Evolutionary conservation across 371 early-diverging fungal species (phyloP).

Genomic region (Syncephalastrum sp.): DNA sequence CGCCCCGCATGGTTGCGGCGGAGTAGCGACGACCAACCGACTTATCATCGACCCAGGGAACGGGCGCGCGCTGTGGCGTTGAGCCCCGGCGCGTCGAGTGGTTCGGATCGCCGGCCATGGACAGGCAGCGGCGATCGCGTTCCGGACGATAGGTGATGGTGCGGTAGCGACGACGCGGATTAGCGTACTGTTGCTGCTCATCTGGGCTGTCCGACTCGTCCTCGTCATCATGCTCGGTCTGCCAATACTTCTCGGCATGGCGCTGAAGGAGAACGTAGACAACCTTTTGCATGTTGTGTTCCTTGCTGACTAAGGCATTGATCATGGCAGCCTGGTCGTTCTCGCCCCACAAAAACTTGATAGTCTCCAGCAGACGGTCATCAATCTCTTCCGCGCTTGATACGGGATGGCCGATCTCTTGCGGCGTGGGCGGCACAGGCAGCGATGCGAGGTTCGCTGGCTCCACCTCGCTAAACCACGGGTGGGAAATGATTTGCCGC

Average conservation of each 20-base stretch:
- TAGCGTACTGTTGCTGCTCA: slow-evolving; percentile 16
- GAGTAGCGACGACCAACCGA: slow-evolving; percentile 16
- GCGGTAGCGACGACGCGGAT: slow-evolving; percentile 29
- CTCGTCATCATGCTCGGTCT: slow-evolving; percentile 44
- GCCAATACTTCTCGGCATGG: slow-evolving; percentile 50
- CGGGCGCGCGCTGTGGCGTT: slow-evolving; percentile 1
- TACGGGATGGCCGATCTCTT: slow-evolving; percentile 32
- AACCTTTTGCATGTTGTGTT: slow-evolving; percentile 57
- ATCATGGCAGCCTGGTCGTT: slow-evolving; percentile 32
- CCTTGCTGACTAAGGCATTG: slow-evolving; percentile 40
- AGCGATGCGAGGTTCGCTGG: slow-evolving; percentile 18
- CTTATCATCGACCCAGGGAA: slow-evolving; percentile 18
- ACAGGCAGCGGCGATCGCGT: slow-evolving; percentile 34
- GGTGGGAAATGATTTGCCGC: slow-evolving; percentile 33
- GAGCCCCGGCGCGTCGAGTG: slow-evolving; percentile 1
- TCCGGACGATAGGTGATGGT: slow-evolving; percentile 31
- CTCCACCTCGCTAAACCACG: slow-evolving; percentile 33
- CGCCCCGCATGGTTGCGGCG: slow-evolving; percentile 13
- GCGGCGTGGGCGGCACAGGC: slow-evolving; percentile 32
- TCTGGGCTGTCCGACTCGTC: slow-evolving; percentile 18
- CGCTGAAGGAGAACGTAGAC: slow-evolving; percentile 48
- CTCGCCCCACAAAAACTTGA: slow-evolving; percentile 45
- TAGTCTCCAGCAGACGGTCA: slow-evolving; percentile 36
- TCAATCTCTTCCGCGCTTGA: slow-evolving; percentile 29
- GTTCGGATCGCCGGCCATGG: slow-evolving; percentile 29